phyloP scores from a whole-genome alignment of 2,329 filamentous ascomycete species.

The Exophiala phaeomuriformis region DNA sequence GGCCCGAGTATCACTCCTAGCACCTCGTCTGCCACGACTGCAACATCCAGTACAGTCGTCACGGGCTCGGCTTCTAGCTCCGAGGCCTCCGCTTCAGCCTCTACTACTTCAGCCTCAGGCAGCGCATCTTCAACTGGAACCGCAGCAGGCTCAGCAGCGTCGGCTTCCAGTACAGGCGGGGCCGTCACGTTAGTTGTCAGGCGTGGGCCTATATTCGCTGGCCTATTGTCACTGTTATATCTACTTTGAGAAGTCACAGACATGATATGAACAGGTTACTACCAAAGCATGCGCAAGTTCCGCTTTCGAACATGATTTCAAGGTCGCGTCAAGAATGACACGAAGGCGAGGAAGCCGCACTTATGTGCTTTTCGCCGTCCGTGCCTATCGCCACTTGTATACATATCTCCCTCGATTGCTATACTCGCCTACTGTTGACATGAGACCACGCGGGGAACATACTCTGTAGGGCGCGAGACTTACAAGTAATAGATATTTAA shows the following conservation, averaged over 20 bases:
- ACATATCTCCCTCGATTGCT: no score
- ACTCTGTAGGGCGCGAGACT: no score
- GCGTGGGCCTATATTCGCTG: not conserved
- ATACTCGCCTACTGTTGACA: no score
- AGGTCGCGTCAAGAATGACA: no score
- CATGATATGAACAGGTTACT: no score
- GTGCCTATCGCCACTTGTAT: no score
- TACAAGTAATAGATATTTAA: no score
- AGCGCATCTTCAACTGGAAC: constrained; percentile 1
- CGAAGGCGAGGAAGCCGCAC: no score
- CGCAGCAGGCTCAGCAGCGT: constrained; percentile 8
- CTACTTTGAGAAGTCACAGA: not conserved
- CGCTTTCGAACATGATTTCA: no score
- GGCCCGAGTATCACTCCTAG: constrained; percentile 13
- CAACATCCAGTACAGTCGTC: constrained; percentile 2
- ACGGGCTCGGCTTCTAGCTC: not conserved
- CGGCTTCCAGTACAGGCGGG: constrained; percentile 4
- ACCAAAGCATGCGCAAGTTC: no score
- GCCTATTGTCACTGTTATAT: not conserved
- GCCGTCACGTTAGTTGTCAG: not conserved
- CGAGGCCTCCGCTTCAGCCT: not conserved
- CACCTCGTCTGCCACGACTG: constrained; percentile 8
- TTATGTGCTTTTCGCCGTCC: no score
- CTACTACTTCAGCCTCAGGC: not conserved
- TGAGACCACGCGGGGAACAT: no score